Evolutionary conservation across 1,139 yeast genomes (phyloP).

Genomic region (Debaryomyces fabryi): DNA sequence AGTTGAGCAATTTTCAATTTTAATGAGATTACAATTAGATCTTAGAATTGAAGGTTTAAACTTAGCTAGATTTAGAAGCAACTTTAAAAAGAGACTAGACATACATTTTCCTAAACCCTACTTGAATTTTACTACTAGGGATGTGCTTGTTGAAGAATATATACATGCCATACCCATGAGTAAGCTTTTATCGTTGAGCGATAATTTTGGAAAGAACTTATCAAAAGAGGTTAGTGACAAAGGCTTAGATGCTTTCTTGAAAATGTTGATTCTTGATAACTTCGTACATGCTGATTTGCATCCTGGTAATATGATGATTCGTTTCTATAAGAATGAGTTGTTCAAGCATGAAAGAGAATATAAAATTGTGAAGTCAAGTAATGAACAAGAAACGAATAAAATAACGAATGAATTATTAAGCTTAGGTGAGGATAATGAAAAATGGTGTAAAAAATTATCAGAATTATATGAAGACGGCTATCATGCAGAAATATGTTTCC

Average conservation of each 20-base stretch:
- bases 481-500: constrained; percentile 84
- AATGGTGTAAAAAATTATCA: constrained; percentile 55
- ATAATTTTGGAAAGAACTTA: constrained; percentile 53
- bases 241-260: constrained; percentile 86
- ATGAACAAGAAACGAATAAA: constrained; percentile 49
- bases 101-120: constrained; percentile 84
- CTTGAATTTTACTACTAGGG: constrained; percentile 63
- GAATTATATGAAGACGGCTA: constrained; percentile 62
- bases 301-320: constrained; percentile 90
- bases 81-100: constrained; percentile 60
- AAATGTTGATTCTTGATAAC: constrained; percentile 90
- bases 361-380: constrained; percentile 48
- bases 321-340: constrained; percentile 61
- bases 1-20: constrained; percentile 79
- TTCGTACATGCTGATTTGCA: constrained; percentile 96
- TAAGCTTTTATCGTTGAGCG: constrained; percentile 50
- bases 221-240: constrained; percentile 82
- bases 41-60: constrained; percentile 87
- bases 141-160: constrained; percentile 84
- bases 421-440: constrained; percentile 40
- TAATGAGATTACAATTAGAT: constrained; percentile 90
- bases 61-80: constrained; percentile 64
- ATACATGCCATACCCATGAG: constrained; percentile 84
- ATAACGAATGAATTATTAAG: constrained; percentile 50
- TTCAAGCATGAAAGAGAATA: constrained; percentile 50